Evolutionary conservation across 2,329 filamentous ascomycete species (phyloP).

Genomic region (Sarocladium brachiariae): DNA sequence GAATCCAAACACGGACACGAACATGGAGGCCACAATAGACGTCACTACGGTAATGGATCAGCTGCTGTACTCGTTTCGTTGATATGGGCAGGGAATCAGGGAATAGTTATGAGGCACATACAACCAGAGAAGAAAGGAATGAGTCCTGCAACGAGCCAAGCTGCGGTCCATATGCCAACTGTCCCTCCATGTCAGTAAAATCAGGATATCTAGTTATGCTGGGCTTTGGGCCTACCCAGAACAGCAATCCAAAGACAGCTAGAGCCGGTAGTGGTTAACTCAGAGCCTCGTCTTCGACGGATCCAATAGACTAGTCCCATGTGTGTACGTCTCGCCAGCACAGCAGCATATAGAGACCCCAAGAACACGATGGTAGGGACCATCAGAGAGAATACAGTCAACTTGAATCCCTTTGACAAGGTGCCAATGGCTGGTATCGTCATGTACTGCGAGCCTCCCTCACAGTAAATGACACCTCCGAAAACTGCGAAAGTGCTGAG

Average conservation of each 20-base stretch:
- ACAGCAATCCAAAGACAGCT: not conserved
- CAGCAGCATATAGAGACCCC: constrained; percentile 10
- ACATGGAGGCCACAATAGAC: constrained; percentile 9
- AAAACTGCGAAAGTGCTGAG: constrained; percentile 5
- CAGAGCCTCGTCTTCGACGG: not conserved
- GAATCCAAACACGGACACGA: constrained; percentile 10
- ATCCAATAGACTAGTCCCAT: not conserved
- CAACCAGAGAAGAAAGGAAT: constrained; percentile 9
- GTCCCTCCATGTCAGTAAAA: not conserved
- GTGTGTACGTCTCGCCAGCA: not conserved
- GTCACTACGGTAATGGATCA: constrained; percentile 4
- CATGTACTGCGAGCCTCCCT: constrained; percentile 8
- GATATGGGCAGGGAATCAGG: no score
- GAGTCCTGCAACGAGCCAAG: constrained; percentile 6
- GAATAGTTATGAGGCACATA: no score
- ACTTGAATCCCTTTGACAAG: not conserved
- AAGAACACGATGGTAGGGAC: constrained; percentile 8
- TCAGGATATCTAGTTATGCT: no score
- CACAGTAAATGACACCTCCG: constrained; percentile 8
- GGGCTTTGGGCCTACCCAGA: no score
- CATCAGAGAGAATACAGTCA: constrained; percentile 3
- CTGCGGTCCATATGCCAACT: constrained; percentile 8
- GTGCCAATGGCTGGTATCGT: not conserved
- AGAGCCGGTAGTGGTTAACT: not conserved
- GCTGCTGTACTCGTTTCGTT: no score